phyloP scores from a whole-genome alignment of 169 alveolate genomes.

The Hepatocystis sp. region DNA sequence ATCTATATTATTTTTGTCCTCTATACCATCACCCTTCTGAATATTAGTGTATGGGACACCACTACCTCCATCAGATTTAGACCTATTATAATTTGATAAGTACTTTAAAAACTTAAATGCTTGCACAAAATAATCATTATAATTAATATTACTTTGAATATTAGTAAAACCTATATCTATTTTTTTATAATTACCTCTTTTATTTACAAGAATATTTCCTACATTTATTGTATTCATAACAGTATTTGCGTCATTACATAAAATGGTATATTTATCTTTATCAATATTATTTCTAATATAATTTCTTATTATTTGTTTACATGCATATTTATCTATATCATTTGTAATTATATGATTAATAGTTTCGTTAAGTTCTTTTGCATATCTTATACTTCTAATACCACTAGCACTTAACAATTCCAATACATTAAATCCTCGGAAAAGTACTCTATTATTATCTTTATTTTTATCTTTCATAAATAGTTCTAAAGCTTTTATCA shows the following conservation, averaged over 20 bases:
- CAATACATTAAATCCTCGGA: constrained; percentile 83
- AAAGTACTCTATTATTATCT: constrained; percentile 63
- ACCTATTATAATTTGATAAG: constrained; percentile 25
- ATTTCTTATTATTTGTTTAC: constrained; percentile 78
- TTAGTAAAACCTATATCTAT: constrained; percentile 64
- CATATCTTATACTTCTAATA: constrained; percentile 91
- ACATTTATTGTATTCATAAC: constrained; percentile 70
- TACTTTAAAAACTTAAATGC: constrained; percentile 57
- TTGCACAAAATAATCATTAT: constrained; percentile 45
- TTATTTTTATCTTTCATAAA: constrained; percentile 77
- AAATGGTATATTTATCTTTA: constrained; percentile 76
- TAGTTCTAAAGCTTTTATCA: constrained; percentile 86
- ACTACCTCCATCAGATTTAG: constrained; percentile 6
- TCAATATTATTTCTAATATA: constrained; percentile 74
- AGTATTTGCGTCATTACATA: constrained; percentile 84
- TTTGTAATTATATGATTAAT: constrained; percentile 87
- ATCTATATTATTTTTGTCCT: not conserved
- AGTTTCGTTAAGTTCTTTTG: constrained; percentile 89
- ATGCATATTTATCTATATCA: constrained; percentile 90
- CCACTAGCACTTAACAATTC: constrained; percentile 88
- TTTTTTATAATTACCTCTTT: constrained; percentile 55
- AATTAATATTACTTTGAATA: constrained; percentile 24
- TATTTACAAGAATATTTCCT: constrained; percentile 29
- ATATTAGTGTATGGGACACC: no score
- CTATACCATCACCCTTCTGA: no score